Evolutionary conservation across 2,329 filamentous ascomycete genomes (phyloP), one percentile per base, ranked within the genome.

Genomic region (Cercospora sesami): DNA sequence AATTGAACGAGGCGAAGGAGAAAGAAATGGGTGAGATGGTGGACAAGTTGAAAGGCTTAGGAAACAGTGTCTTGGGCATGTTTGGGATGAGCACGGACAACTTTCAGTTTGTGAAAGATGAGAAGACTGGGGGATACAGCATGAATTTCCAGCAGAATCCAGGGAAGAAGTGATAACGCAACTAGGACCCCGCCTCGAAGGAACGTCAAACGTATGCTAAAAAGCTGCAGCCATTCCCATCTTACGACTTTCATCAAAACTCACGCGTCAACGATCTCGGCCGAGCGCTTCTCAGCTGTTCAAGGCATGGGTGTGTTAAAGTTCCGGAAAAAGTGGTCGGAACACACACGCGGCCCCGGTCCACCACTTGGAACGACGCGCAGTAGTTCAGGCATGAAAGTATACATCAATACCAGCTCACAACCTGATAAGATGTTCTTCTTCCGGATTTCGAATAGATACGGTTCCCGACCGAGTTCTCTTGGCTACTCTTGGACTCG

Each of bases 11-110:
- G 18, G 93, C 94, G 1, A 92, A 93, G 80, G 90, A 97, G 76
- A 86, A 86, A 73, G 95, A 99, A 80, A 92, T 95, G 86, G 90
- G 87, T 2, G 94, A 99, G 81, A 97, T 98, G 93, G 96, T 97
- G 93, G 92, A 91, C 18, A 97, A 98, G 82, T 81, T 99, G 74
- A 97, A 96, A 78, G 89, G 91, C 80, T 82, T 99, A 68, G 95
- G 95, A 0, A 97, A 99, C 77, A 93, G 93, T 1, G 88, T 99
- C 16, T 79, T 99, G 61, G 96, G 91, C 78, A 94, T 94, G 0
- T 98, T 98, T 82, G 95, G 95, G 1, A 80, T 99, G 73, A 96
- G 91, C 68, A 98, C 95, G 10, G 90, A 96, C 57, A 97, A 96
- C 78, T 98, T 99, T 77, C 89, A 97, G 71, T 96, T 98, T 85